Conservation (phyloP, 768 basidiomycete genomes). For the Tephrocybe sp. region DNA sequence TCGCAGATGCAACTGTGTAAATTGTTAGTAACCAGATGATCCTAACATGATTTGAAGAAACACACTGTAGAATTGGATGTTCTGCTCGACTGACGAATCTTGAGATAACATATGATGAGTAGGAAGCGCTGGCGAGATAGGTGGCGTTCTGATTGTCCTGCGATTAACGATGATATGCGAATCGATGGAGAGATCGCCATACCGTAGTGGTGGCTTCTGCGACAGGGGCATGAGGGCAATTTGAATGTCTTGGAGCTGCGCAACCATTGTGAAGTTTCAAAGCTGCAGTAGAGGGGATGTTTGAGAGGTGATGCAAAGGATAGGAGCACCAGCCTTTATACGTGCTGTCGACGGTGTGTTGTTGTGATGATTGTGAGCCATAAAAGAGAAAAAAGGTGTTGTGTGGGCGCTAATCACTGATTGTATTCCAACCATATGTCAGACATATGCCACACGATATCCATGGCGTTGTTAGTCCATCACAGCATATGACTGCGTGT, state of each 20-base stretch:
- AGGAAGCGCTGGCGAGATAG: background rate
- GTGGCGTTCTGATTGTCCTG: constrained; percentile 1
- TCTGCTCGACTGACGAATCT: background rate
- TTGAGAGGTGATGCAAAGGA: background rate
- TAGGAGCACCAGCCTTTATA: background rate
- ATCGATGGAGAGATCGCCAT: background rate
- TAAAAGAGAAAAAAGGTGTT: background rate
- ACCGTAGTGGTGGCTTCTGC: background rate
- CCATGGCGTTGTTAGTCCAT: background rate
- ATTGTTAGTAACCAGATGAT: too few relatives aligned
- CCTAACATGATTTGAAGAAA: background rate
- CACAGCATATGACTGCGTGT: background rate
- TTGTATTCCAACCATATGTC: too few relatives aligned
- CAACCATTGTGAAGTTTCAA: background rate
- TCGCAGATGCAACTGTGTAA: constrained; percentile 10
- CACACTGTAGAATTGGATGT: constrained; percentile 19
- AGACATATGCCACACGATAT: background rate
- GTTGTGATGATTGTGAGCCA: background rate
- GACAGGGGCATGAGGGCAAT: background rate
- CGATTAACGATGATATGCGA: background rate
- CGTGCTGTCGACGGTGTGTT: background rate
- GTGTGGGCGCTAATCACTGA: too few relatives aligned
- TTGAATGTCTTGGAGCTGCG: background rate
- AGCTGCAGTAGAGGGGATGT: background rate
- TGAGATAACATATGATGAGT: background rate